A percentile compares a stretch with the other conserved stretches of the same genome.
Evolutionary conservation across 164 flowering plant genomes (phyloP).

Genomic region (Kingdonia uniflora): DNA sequence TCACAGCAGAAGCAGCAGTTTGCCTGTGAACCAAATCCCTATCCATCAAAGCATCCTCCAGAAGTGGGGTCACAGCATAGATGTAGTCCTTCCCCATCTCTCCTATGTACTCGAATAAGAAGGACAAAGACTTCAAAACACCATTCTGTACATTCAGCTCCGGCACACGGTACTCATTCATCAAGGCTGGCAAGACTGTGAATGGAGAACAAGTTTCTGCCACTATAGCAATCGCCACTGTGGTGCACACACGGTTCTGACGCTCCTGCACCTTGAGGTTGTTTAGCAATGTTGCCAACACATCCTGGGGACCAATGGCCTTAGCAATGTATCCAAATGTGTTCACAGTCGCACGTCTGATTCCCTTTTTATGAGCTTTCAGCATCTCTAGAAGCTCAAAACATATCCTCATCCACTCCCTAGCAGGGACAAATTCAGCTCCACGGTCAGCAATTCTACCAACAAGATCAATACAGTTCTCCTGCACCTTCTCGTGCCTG

Average conservation of each 20-base stretch:
- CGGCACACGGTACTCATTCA: slow-evolving; percentile 98
- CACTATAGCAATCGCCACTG: slow-evolving; percentile 96
- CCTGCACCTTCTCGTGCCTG: slow-evolving; percentile 97
- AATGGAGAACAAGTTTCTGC: slow-evolving; percentile 99
- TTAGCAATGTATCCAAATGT: slow-evolving; percentile 98
- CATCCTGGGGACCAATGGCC: slow-evolving; percentile 99
- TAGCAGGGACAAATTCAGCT: slow-evolving; percentile 97
- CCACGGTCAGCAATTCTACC: slow-evolving; percentile 99
- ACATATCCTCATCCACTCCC: slow-evolving; percentile 99
- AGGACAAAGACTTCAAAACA: slow-evolving; percentile 85
- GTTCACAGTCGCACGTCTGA: slow-evolving; percentile 91
- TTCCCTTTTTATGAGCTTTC: slow-evolving; percentile 97
- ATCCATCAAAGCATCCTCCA: slow-evolving; percentile 98
- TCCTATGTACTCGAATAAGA: slow-evolving; percentile 92
- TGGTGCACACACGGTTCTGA: slow-evolving; percentile 98
- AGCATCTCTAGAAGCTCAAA: slow-evolving; percentile 99
- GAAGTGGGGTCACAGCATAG: slow-evolving; percentile 96
- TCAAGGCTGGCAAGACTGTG: slow-evolving; percentile 89
- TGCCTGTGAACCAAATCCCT: slow-evolving; percentile 95
- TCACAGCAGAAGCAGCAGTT: slow-evolving; percentile 96
- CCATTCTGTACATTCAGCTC: slow-evolving; percentile 99
- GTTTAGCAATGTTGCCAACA: slow-evolving; percentile 84
- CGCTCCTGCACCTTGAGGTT: slow-evolving; percentile 97
- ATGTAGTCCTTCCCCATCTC: slow-evolving; percentile 99
- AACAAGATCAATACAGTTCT: slow-evolving; percentile 95